phyloP scores from a whole-genome alignment of 2,329 filamentous ascomycete species.

The Chrysosporium queenslandicum region DNA sequence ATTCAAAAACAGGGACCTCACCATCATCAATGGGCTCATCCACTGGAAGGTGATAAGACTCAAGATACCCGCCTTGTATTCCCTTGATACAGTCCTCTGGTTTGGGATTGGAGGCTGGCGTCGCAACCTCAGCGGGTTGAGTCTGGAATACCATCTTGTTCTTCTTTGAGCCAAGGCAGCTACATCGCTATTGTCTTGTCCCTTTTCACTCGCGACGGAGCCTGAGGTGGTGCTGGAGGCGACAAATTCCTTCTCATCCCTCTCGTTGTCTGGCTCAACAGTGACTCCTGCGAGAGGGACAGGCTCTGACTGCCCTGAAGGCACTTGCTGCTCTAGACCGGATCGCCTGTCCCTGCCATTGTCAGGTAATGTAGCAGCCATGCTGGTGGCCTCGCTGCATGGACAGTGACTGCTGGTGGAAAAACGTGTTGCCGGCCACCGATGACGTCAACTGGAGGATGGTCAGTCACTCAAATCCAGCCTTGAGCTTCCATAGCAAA shows the following conservation, averaged over 20 bases:
- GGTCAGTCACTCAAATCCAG: neutral
- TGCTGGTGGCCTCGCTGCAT: constrained; percentile 1
- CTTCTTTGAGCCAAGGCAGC: constrained; percentile 6
- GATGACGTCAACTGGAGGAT: constrained; percentile 9
- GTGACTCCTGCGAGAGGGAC: neutral
- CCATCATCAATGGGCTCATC: constrained; percentile 79
- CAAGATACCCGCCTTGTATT: constrained; percentile 63
- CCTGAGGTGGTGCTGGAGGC: neutral
- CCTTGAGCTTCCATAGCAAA: neutral
- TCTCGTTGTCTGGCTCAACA: neutral
- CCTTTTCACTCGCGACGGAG: neutral
- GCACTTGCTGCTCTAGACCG: neutral
- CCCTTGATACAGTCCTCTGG: constrained; percentile 49
- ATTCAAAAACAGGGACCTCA: constrained; percentile 30
- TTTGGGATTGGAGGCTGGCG: constrained; percentile 47
- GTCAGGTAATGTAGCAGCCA: neutral
- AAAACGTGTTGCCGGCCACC: neutral
- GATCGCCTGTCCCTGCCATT: neutral
- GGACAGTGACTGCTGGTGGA: neutral
- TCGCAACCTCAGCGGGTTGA: constrained; percentile 40
- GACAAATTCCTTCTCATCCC: constrained; percentile 1
- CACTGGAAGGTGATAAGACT: constrained; percentile 75
- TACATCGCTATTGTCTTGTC: neutral
- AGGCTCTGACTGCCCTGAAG: neutral
- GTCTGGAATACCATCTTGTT: constrained; percentile 30